Base-by-base conservation (phyloP, 208 protist genomes). In the Angomonas ambiguus region DNA sequence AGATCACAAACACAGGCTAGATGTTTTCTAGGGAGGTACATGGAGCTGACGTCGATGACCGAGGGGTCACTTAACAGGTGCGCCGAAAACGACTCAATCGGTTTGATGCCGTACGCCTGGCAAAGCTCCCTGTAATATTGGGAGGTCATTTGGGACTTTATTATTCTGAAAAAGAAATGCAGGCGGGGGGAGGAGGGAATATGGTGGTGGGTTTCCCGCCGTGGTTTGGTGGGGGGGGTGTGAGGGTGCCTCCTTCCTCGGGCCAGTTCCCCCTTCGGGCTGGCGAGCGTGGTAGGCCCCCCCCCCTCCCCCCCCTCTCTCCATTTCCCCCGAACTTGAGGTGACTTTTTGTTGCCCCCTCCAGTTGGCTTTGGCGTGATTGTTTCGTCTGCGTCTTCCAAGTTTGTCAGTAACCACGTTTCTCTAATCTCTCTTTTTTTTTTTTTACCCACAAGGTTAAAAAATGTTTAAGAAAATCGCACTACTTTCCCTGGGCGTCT, bases 21-120 rank as follows among this genome's bases (percentile, higher is more conserved):
- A 45, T 81, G 71, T 53, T 65, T 76, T 24, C 71, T 63, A 8
- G 81, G 74, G 62, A 87, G 55, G 31, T 85, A 76, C 72, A 83
- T 70, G 5, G 30, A 42, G 68, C 79, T 83, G 32, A 87, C 67
- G 58, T 83, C 73, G 18, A 83, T 62, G 16, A 74, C 48, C 13
- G 60, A 51, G 0, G 78, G 78, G 41, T 45, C 38, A 8, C 11
- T 16, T 16, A 45, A 45, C 11, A 45, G 38, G 11, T 45, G 38
- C 16, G 16, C 11, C 38, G 8, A 8, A n/a, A 45, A 45, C 38
- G 38, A 16, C 38, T 45, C 38, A 16, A 45, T 45, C 38, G 8
- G 8, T 16, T 45, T 45, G 38, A 45, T 45, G 16, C 16, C 16
- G 16, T 45, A n/a, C 11, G 38, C 38, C 38, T 45, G 8, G 38